Base-by-base conservation (phyloP, 306 rosid genomes). In the Dryas alaskensis region DNA sequence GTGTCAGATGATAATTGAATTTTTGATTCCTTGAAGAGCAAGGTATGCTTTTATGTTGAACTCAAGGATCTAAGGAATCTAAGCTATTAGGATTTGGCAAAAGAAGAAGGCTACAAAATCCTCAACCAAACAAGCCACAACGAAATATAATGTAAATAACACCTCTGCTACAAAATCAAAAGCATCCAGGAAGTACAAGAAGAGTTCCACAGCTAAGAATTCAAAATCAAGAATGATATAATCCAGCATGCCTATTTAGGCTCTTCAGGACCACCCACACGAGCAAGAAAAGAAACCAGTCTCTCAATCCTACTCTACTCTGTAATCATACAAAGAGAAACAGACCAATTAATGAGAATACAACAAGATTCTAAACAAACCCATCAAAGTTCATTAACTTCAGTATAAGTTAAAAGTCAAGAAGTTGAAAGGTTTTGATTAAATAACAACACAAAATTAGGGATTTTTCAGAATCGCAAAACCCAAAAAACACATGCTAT, bases 121-220 rank as follows among this genome's bases (percentile, higher is more conserved):
- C 83, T 72, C 76, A 72, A 87, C 60, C 50, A 69, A 76, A 78
- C 65, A 73, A 40, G 51, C 75, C 70, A 73, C 74, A 50, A 76
- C 76, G 69, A 80, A 78, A 78, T 48, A 75, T 55, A 76, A 65
- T 42, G 73, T 69, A 74, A 81, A 70, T 25, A 72, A 78, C 59
- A 76, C 64, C n/a, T 65, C 83, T 17, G 81, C 83, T 46, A 76
- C 59, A 19, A 81, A 85, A 64, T 81, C 63, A 73, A 83, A 72
- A 12, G 77, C 87, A 47, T 79, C 76, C 69, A 76, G 19, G 76
- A 75, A 79, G 69, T 71, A 87, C 77, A 81, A 78, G 80, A 65
- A 74, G 65, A 73, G 16, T 60, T 69, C 76, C 76, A 76, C 85
- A 77, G 80, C 76, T 10, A 83, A 64, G 81, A 65, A 82, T 31